phyloP scores from a whole-genome alignment of 345 rosid genomes.

The Syzygium grande region DNA sequence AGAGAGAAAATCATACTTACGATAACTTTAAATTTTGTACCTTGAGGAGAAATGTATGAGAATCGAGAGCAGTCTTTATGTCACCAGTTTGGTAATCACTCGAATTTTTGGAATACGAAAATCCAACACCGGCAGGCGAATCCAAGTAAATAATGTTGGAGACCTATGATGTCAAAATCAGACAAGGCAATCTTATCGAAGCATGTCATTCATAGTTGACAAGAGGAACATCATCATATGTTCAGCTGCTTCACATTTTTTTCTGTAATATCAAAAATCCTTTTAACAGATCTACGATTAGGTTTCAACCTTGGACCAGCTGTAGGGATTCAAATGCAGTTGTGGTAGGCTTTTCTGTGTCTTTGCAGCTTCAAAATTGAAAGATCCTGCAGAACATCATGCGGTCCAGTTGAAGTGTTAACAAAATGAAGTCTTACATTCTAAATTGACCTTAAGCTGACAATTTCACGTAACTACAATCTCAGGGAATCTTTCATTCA shows the following conservation, averaged over 20 bases:
- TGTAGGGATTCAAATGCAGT: slow-evolving; percentile 64
- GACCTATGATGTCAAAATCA: slow-evolving; percentile 33
- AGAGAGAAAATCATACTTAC: neutral
- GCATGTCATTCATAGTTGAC: neutral
- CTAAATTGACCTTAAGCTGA: neutral
- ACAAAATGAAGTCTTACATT: neutral
- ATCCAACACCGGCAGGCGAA: slow-evolving; percentile 88
- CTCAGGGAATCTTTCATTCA: neutral
- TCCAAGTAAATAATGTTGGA: slow-evolving; percentile 77
- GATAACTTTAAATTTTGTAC: slow-evolving; percentile 14
- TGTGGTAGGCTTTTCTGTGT: slow-evolving; percentile 22
- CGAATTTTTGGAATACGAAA: slow-evolving; percentile 52
- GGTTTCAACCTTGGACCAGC: slow-evolving; percentile 86
- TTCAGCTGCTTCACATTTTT: neutral
- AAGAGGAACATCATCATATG: neutral
- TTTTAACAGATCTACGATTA: neutral
- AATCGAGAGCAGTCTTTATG: slow-evolving; percentile 52
- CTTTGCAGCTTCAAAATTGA: slow-evolving; percentile 52
- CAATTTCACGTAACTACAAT: neutral
- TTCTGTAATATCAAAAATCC: neutral
- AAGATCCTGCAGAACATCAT: slow-evolving; percentile 51
- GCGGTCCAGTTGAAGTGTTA: neutral
- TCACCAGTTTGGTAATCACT: slow-evolving; percentile 63
- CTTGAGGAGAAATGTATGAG: slow-evolving; percentile 66
- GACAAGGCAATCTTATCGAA: neutral